phyloP scores from a whole-genome alignment of 805 yeast species.

The Candida peoriensis region DNA sequence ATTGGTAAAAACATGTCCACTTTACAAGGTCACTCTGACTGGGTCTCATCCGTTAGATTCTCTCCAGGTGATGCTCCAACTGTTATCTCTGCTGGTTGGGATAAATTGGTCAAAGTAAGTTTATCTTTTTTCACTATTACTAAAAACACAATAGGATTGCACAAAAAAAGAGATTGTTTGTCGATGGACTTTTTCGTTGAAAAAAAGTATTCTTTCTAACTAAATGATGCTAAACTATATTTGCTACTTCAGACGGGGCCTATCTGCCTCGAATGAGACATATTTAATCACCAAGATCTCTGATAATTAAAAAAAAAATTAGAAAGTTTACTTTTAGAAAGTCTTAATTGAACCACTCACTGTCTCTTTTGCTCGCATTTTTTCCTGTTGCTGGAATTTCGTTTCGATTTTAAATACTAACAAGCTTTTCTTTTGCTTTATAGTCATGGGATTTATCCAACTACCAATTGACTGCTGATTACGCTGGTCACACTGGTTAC shows the following conservation, averaged over 20 bases:
- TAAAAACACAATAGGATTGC: too few species aligned
- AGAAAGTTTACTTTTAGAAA: neutral
- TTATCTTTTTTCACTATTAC: slow-evolving; percentile 12
- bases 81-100: slow-evolving; percentile 98
- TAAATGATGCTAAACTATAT: slow-evolving; percentile 80
- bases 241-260: slow-evolving; percentile 98
- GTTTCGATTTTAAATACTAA: slow-evolving; percentile 35
- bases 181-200: neutral
- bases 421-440: slow-evolving; percentile 25
- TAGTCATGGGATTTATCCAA: slow-evolving; percentile 93
- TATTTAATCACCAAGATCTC: slow-evolving; percentile 97
- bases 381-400: neutral
- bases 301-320: slow-evolving; percentile 43
- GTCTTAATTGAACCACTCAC: neutral
- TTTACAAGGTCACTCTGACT: slow-evolving; percentile 94
- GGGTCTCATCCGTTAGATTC: slow-evolving; percentile 98
- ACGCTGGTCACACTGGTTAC: slow-evolving; percentile 99
- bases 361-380: neutral
- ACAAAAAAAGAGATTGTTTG: too few species aligned
- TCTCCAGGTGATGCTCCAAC: slow-evolving; percentile 77
- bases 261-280: slow-evolving; percentile 85
- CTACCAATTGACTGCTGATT: slow-evolving; percentile 87
- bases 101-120: slow-evolving; percentile 98
- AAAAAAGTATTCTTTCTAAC: slow-evolving; percentile 11
- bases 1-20: slow-evolving; percentile 95